Base-by-base conservation (phyloP, 768 basidiomycete genomes). In the Pisolithus tinctorius region DNA sequence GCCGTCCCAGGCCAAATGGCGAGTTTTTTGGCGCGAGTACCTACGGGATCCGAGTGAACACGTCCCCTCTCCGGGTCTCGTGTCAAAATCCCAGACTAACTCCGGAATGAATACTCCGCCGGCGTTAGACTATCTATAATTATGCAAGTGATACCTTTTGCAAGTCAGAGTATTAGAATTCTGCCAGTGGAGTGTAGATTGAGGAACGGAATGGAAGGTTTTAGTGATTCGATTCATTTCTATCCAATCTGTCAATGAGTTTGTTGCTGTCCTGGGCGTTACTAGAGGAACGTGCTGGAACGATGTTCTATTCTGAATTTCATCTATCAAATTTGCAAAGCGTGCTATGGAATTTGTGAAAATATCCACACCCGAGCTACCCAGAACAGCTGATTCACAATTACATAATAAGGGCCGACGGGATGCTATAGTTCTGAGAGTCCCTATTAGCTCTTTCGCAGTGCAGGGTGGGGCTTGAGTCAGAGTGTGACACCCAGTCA, bases 1-100 rank as follows among this genome's bases (percentile, higher is more conserved):
- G 4, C 91, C 91, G 1, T 84, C 82, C 9, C 88, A 85, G 58
- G 80, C 77, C 1, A 75, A 70, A 40, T 93, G 88, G 90, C 75
- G 86, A 29, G 77, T 75, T 58, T 92, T 93, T 67, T 70, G 93
- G 48, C 74, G 75, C 45, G 78, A 78, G 7, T 93, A 85, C 63
- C 70, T 89, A 57, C 67, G 67, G 50, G 70, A 82, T 60, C 82
- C 82, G 10, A 63, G 59, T 11, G 72, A 68, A 7, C 58, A 74
- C 16, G 63, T 80, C 3, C 72, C 74, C 11, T 76, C 80, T 13
- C 83, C 81, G 4, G 55, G 55, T 4, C 58, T 60, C 20, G 55
- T 54, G n/a, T 50, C 57, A 3, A 41, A 59, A 6, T 75, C 74
- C 6, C 66, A 66, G 38, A 60, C 75, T 25, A 62, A 65, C 49